Base-by-base conservation (phyloP, 495 filamentous ascomycete genomes). In the Penicillium argentinense region DNA sequence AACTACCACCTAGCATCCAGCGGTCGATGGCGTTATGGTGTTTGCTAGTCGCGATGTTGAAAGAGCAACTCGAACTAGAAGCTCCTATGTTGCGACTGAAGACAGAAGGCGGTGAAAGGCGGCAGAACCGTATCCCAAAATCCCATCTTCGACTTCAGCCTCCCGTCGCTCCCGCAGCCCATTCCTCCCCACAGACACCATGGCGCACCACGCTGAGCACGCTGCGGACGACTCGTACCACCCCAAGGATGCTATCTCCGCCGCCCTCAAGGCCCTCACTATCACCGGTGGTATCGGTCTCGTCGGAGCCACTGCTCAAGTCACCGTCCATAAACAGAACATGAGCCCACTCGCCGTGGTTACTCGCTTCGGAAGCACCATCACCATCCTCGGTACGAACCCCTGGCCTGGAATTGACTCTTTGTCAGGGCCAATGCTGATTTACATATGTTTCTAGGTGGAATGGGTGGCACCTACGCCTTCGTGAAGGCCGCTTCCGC, bases 301-400 rank as follows among this genome's bases (percentile, higher is more conserved):
- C 30, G 73, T 88, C 60, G 59, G 84, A 41, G 84, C 91, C 4
- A 87, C 88, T 22, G 74, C 92, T 39, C 89, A 91, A 72, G 96
- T 95, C 69, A 85, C 90, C 23, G 78, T 97, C 43, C 74, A 81
- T 13, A 89, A 81, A 68, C 78, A 78, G 54, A 95, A 95, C 64
- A 75, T 93, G 41, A 85, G 88, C 34, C 77, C 80, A 16, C 80
- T 79, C 72, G 84, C 87, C 51, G 77, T 95, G 34, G 82, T 97
- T 65, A 85, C 86, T 11, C 79, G 82, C 52, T 80, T 73, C 30
- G 87, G 88, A 24, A 68, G 78, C 42, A 82, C 80, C 18, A 84
- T 87, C 60, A 81, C 69, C 40, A 59, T 80, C 13, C 86, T 85
- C 54, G 82, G 87, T 90, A 76, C 46, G 74, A 39, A 42, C 30